phyloP scores from a whole-genome alignment of 2,329 filamentous ascomycete species.

The Xylaria sp. region DNA sequence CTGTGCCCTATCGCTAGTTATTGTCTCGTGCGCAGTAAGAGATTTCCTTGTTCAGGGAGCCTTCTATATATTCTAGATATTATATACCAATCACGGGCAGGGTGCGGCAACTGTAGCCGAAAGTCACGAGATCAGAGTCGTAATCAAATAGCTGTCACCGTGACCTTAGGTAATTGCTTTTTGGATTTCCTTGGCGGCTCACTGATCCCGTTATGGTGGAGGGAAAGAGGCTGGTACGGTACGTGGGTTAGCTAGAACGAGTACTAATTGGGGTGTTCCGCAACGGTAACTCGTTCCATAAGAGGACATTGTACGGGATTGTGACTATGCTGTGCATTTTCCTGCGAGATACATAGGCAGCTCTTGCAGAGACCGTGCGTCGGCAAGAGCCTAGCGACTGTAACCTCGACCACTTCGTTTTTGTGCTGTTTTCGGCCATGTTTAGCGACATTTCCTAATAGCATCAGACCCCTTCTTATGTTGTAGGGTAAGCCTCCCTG shows the following conservation, averaged over 20 bases:
- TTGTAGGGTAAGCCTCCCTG: not conserved
- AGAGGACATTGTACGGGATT: slow-evolving; percentile 23
- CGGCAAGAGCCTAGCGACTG: slow-evolving; percentile 38
- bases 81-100: slow-evolving; percentile 1
- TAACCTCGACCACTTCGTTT: slow-evolving; percentile 25
- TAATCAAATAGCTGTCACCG: slow-evolving; percentile 5
- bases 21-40: slow-evolving; percentile 4
- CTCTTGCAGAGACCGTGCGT: slow-evolving; percentile 36
- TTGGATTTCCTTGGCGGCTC: slow-evolving; percentile 23
- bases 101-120: slow-evolving; percentile 9
- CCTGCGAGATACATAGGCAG: slow-evolving; percentile 35
- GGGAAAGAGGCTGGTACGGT: slow-evolving; percentile 12
- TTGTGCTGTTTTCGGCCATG: slow-evolving; percentile 27
- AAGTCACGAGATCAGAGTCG: slow-evolving; percentile 32
- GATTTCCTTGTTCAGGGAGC: slow-evolving; percentile 1
- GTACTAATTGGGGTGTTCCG: slow-evolving; percentile 34
- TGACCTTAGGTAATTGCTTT: too few relatives aligned
- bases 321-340: slow-evolving; percentile 32
- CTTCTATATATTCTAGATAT: not conserved
- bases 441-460: slow-evolving; percentile 24
- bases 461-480: not conserved
- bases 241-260: not conserved
- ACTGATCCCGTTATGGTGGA: slow-evolving; percentile 5
- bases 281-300: slow-evolving; percentile 22
- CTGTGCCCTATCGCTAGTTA: slow-evolving; percentile 21